Evolutionary conservation across 2,329 filamentous ascomycete genomes (phyloP).

Genomic region (Didymella lethalis): DNA sequence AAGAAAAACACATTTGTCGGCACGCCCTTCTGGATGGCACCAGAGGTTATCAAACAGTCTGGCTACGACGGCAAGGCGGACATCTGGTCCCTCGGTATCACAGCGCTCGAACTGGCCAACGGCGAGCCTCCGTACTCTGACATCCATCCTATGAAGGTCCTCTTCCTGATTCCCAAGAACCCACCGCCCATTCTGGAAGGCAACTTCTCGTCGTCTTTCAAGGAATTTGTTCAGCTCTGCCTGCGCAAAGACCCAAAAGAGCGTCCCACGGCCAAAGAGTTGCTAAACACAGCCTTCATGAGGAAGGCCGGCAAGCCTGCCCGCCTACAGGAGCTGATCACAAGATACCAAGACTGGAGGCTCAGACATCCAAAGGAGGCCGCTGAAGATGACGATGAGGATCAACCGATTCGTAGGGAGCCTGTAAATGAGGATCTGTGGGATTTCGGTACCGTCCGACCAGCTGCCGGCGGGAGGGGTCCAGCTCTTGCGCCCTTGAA

Average conservation of each 20-base stretch:
- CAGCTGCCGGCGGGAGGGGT: conserved; percentile 63
- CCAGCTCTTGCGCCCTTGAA: conserved; percentile 76
- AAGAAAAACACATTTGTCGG: conserved; percentile 99
- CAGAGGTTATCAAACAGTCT: conserved; percentile 97
- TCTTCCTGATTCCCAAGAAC: conserved; percentile 97
- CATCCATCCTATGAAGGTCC: conserved; percentile 97
- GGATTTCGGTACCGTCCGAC: conserved; percentile 96
- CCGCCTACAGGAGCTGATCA: conserved; percentile 96
- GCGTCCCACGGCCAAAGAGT: conserved; percentile 82
- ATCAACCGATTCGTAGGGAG: conserved; percentile 48
- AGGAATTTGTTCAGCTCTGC: conserved; percentile 68
- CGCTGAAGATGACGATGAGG: conserved; percentile 55
- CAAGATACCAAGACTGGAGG: conserved; percentile 86
- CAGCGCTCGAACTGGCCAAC: conserved; percentile 87
- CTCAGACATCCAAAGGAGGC: conserved; percentile 78
- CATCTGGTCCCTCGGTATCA: conserved; percentile 97
- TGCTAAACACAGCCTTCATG: conserved; percentile 90
- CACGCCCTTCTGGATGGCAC: conserved; percentile 99
- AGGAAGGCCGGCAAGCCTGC: conserved; percentile 91
- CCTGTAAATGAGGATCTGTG: conserved; percentile 84
- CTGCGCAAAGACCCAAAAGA: conserved; percentile 89
- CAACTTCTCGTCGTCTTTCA: conserved; percentile 58
- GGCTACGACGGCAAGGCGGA: conserved; percentile 98
- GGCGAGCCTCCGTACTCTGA: conserved; percentile 95
- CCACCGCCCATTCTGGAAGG: conserved; percentile 75